Evolutionary conservation across 2,329 filamentous ascomycete species (phyloP), one percentile per base, ranked within the genome.

Genomic region (Fusarium newnesense): DNA sequence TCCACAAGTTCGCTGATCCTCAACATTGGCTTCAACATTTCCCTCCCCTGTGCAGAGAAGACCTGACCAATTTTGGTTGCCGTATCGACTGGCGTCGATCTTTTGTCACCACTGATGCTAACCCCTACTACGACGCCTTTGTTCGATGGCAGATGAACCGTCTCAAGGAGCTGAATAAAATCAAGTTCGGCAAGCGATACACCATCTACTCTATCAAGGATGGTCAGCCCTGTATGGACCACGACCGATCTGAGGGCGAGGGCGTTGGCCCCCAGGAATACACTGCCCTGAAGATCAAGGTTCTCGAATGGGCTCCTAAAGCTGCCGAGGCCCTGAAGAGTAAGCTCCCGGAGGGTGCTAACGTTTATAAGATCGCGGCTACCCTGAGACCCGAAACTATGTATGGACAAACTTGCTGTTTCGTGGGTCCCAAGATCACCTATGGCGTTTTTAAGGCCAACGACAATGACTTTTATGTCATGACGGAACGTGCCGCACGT

Each of bases 321-420:
- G 93, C 94, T 30, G 89, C 90, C 73, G 89, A 92, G 75, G 85
- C 89, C 60, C 84, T 98, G 66, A 88, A 92, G 80, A 92, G 90
- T 73, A 96, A 96, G 85, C 85, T 98, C 8, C 93, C 96, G 10
- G 88, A 91, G 40, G 91, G 89, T 73, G 92, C 94, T 50, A 93
- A 93, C 70, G 92, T 98, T 64, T 98, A 92, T 85, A 93, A 98
- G 78, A 90, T 98, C 18, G 93, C 96, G 18, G 96, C 96, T 21
- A 98, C 96, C 62, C 88, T 99, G 70, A 89, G 96, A 70, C 94
- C 96, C 5, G 96, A 99, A 87, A 99, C 96, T 40, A 98, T 99
- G 96, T 99, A 98, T 81, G 97, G 97, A 44, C 96, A 98, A 83
- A 97, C 92, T 8, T 97, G 94, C 84, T 97, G 95, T 82, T 99